phyloP scores from a whole-genome alignment of 83 land plant species.

The Diphasiastrum complanatum region DNA sequence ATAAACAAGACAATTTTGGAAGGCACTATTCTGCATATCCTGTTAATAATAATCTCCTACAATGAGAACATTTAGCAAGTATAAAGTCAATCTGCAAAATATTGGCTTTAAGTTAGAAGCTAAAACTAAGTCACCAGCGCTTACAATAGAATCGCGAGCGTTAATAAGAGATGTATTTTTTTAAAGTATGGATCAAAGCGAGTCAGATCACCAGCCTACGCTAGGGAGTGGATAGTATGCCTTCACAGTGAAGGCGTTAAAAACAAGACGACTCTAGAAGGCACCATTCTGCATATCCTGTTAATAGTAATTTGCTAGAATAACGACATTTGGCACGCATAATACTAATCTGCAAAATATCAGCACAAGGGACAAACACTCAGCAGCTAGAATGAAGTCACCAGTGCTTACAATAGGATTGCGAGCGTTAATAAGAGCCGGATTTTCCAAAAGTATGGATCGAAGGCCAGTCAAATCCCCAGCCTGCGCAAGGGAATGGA shows the following conservation, averaged over 20 bases:
- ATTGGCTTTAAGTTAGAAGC: background rate
- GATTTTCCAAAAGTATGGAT: slow-evolving; percentile 43
- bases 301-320: too few relatives aligned
- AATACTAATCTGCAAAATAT: background rate
- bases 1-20: too few relatives aligned
- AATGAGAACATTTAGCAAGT: background rate
- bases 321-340: background rate
- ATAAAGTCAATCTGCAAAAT: background rate
- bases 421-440: slow-evolving; percentile 57
- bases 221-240: slow-evolving; percentile 56
- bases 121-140: too few relatives aligned
- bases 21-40: too few relatives aligned
- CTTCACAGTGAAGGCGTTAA: too few relatives aligned
- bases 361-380: background rate
- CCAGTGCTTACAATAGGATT: slow-evolving; percentile 57
- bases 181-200: slow-evolving; percentile 39
- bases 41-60: too few relatives aligned
- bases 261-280: too few relatives aligned
- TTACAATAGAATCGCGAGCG: slow-evolving; percentile 59
- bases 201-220: slow-evolving; percentile 58
- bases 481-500: slow-evolving; percentile 54
- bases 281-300: too few relatives aligned
- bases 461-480: slow-evolving; percentile 56
- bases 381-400: too few relatives aligned
- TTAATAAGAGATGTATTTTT: slow-evolving; percentile 60